A percentile compares a stretch with the other conserved stretches of the same genome.
Evolutionary conservation across 495 filamentous ascomycete species (phyloP).

Genomic region (Pyrenula massariospora): DNA sequence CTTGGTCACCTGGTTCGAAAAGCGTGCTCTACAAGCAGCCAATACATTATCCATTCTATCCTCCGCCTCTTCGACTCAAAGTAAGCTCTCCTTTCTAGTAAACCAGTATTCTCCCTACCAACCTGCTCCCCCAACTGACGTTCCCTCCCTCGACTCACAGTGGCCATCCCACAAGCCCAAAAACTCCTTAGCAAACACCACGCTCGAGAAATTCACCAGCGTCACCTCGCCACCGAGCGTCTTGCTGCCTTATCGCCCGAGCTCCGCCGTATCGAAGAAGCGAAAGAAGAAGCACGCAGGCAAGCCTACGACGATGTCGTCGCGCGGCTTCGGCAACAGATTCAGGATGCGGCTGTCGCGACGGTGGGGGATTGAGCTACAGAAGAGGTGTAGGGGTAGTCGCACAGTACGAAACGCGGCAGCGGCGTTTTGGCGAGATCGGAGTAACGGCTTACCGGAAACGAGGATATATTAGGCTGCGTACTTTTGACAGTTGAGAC

Average conservation of each 20-base stretch:
- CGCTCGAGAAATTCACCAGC: neutral
- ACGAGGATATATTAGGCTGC: too few species aligned
- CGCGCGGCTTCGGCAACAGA: neutral
- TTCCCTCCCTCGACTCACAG: neutral
- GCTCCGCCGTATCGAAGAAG: neutral
- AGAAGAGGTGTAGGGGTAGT: too few species aligned
- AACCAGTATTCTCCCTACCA: neutral
- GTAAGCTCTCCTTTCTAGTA: neutral
- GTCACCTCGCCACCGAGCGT: neutral
- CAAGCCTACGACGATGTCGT: neutral
- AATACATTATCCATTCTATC: neutral
- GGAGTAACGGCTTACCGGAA: too few species aligned
- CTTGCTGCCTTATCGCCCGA: neutral
- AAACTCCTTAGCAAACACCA: neutral
- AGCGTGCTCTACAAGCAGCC: neutral
- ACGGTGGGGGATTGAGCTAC: too few species aligned
- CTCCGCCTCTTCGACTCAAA: neutral
- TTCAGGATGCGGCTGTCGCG: too few species aligned
- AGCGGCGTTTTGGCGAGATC: too few species aligned
- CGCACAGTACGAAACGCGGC: too few species aligned
- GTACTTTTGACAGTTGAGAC: too few species aligned
- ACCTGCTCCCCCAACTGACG: neutral
- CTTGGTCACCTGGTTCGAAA: neutral
- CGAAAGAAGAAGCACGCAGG: neutral
- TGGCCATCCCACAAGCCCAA: neutral